Conservation (phyloP, 169 alveolate genomes). For the Eimeria acervulina region DNA sequence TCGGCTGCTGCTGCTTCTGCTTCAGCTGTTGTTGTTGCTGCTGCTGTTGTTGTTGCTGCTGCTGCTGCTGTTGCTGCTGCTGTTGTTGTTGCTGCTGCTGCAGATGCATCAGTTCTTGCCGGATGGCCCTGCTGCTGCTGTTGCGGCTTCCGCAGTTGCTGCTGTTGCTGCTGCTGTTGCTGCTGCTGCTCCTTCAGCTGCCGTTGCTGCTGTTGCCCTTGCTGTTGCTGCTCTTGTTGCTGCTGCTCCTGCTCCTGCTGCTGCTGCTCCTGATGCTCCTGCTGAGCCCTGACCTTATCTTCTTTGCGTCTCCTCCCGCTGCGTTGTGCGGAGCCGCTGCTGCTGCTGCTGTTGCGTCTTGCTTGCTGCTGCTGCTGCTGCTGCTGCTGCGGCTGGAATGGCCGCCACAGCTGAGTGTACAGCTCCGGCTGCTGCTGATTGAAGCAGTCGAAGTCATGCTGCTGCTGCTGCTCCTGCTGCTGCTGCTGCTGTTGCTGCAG, state of each 20-base stretch:
- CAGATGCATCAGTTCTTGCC: not conserved
- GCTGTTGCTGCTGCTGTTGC: constrained; percentile 13
- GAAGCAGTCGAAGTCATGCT: not conserved
- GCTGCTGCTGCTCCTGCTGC: constrained; percentile 16
- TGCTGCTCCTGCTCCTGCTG: constrained; percentile 5
- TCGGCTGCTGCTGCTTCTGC: constrained; percentile 41
- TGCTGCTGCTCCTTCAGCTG: not conserved
- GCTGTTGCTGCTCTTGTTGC: not conserved
- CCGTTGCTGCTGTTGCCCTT: not conserved
- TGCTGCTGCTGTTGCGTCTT: constrained; percentile 13
- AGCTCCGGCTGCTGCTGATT: not conserved
- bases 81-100: not conserved
- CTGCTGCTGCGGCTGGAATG: constrained; percentile 8
- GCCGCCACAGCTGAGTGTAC: constrained; percentile 32
- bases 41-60: not conserved
- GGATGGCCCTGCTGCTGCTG: not conserved
- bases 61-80: not conserved
- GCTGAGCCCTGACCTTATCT: not conserved
- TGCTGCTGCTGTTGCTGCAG: not conserved
- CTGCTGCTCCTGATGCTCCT: not conserved
- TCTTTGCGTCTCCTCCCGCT: constrained; percentile 1
- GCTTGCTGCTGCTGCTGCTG: constrained; percentile 37
- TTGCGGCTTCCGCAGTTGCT: constrained; percentile 24
- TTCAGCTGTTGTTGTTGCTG: constrained; percentile 8
- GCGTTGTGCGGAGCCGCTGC: not conserved